Evolutionary conservation across 805 yeast species (phyloP), one percentile per base, ranked within the genome.

Genomic region (Lachancea waltii): DNA sequence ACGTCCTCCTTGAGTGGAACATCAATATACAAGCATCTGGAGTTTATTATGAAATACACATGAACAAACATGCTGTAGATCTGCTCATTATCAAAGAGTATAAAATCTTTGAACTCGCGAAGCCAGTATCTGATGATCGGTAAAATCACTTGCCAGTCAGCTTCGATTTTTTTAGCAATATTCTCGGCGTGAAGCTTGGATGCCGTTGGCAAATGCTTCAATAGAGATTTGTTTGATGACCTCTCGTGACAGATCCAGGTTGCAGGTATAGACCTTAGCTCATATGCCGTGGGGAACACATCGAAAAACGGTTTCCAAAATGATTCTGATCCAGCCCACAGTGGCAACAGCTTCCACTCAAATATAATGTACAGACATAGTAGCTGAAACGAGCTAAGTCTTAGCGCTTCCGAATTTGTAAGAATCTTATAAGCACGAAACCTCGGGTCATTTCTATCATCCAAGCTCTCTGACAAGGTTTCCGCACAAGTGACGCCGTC

Each of bases 21-120:
- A 3, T 73, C 70, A 79, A 81, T 79, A 56, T 86, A 89, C 5
- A 90, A 65, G 57, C 97, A 90, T 62, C 98, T 79, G 2, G 97
- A 81, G 56, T 92, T 90, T 40, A 89, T 84, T 51, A 90, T 79
- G 50, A 84, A 69, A 95, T 95, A 90, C 0, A 83, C 75, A 75
- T 85, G 77, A 8, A 79, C 50, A 47, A 72, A 80, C 3, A 52
- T 48, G 4, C 54, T 47, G 31, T 43, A 50, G 16, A 47, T 36
- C 1, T 35, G 40, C 5, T 39, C 36, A 9, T 10, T 7, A 11
- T 23, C 22, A 1, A 39, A 4, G 1, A 20, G 9, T 2, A 7
- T 10, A 7, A 10, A 13, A 11, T 24, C 33, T 1, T 24, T 22
- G 28, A 47, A 45, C 6, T 38, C 16, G 7, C 35, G 21, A 13